phyloP scores from a whole-genome alignment of 306 rosid species.

The Lagenaria siceraria region DNA sequence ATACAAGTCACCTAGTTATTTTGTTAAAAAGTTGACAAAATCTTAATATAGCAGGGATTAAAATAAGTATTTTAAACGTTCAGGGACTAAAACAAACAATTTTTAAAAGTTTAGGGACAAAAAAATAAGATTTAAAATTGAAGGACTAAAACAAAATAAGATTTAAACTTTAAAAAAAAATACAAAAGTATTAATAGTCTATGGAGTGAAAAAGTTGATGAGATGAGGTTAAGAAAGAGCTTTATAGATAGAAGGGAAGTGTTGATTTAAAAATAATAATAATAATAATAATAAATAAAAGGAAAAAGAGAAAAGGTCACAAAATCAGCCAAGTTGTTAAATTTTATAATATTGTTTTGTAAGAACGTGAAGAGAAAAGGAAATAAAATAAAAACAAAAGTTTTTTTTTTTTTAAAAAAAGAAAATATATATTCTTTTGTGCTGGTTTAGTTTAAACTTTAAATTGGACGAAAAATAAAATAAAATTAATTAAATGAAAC shows the following conservation, averaged over 20 bases:
- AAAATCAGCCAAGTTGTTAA: neutral
- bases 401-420: neutral
- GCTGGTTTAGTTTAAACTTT: neutral
- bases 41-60: too few species aligned
- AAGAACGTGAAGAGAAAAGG: neutral
- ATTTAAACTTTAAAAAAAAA: too few species aligned
- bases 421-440: neutral
- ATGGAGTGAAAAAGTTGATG: neutral
- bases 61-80: too few species aligned
- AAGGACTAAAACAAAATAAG: too few species aligned
- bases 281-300: too few species aligned
- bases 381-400: neutral
- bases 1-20: too few species aligned
- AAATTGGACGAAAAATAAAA: neutral
- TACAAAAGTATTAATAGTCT: neutral
- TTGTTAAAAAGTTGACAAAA: too few species aligned
- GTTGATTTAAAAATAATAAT: too few species aligned
- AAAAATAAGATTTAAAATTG: too few species aligned
- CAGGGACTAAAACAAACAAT: too few species aligned
- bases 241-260: neutral
- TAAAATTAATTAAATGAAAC: neutral
- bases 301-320: neutral
- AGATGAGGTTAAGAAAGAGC: neutral
- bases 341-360: neutral
- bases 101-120: too few species aligned